A percentile compares a stretch with the other conserved stretches of the same genome.
Conservation (phyloP, 2,329 filamentous ascomycete species). For the Ceratocystiopsis minuta region DNA sequence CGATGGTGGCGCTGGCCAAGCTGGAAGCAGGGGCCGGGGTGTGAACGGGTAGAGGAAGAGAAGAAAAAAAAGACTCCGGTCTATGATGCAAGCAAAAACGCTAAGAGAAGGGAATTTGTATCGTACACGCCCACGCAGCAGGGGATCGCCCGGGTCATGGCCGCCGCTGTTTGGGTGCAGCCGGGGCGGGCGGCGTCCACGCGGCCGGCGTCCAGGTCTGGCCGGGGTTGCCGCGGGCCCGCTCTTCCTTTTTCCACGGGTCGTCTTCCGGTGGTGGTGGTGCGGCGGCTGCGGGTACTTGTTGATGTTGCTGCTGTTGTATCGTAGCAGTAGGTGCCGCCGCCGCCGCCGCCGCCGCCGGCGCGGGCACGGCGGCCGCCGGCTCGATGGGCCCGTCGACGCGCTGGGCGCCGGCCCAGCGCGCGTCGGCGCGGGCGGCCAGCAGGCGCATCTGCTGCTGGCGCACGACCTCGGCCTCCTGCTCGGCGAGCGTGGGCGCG, state of each 20-base stretch:
- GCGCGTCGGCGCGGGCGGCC: conserved; percentile 42
- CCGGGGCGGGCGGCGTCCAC: conserved; percentile 27
- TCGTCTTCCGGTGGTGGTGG: conserved; percentile 15
- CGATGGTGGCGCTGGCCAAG: conserved; percentile 20
- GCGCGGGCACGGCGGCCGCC: background rate
- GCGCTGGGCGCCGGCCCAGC: conserved; percentile 39
- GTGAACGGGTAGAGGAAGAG: background rate
- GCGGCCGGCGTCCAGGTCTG: conserved; percentile 50
- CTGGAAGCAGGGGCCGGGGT: conserved; percentile 5
- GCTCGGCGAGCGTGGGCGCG: conserved; percentile 39
- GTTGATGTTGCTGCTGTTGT: background rate
- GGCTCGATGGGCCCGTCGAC: conserved; percentile 2
- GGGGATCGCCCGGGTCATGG: background rate
- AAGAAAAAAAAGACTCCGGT: background rate
- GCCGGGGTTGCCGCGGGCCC: conserved; percentile 33
- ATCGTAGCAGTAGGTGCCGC: background rate
- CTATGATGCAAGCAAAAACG: no score
- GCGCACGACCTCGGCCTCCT: conserved; percentile 32
- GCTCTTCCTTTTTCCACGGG: conserved; percentile 33
- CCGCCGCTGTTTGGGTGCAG: conserved; percentile 15
- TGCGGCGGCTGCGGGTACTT: background rate
- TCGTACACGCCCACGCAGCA: background rate
- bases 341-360: background rate
- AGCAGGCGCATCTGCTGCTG: conserved; percentile 35
- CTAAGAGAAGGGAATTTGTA: background rate